Percentiles rank a stretch among this genome's conserved stretches.
Evolutionary conservation across 169 alveolate species (phyloP).

Genomic region (Cyclospora cayetanensis): DNA sequence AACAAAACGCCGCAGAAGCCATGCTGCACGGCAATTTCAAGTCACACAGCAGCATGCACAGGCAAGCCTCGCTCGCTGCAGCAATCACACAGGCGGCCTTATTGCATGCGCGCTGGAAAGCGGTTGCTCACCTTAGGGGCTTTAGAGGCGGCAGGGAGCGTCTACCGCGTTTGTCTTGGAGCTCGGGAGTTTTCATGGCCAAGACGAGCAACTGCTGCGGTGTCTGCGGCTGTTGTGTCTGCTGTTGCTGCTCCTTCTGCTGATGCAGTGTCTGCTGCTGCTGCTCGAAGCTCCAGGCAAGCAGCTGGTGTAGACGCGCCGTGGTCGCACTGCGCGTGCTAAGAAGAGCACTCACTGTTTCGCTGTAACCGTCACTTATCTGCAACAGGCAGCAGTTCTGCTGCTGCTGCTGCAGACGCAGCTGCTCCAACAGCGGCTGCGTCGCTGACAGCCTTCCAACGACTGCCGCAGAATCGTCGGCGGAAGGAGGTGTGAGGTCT

Average conservation of each 20-base stretch:
- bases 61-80: too few relatives aligned
- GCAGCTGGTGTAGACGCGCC: constrained; percentile 9
- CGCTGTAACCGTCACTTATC: background rate
- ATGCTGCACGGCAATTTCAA: too few relatives aligned
- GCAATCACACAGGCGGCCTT: too few relatives aligned
- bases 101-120: background rate
- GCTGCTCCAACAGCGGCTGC: constrained; percentile 41
- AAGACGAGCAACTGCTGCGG: constrained; percentile 15
- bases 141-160: background rate
- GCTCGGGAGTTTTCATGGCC: constrained; percentile 49
- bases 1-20: too few relatives aligned
- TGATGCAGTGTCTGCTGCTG: constrained; percentile 60
- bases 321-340: constrained; percentile 21
- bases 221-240: background rate
- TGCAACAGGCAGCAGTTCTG: constrained; percentile 41
- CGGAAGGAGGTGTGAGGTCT: background rate
- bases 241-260: constrained; percentile 23
- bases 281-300: constrained; percentile 16
- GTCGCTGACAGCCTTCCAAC: constrained; percentile 50
- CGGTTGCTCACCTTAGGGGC: constrained; percentile 45
- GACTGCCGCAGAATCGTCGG: constrained; percentile 34
- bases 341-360: constrained; percentile 5
- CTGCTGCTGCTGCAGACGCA: constrained; percentile 62
- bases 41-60: too few relatives aligned
- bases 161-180: constrained; percentile 9